Conservation (phyloP, 768 basidiomycete species). For the Mycena vulgaris region DNA sequence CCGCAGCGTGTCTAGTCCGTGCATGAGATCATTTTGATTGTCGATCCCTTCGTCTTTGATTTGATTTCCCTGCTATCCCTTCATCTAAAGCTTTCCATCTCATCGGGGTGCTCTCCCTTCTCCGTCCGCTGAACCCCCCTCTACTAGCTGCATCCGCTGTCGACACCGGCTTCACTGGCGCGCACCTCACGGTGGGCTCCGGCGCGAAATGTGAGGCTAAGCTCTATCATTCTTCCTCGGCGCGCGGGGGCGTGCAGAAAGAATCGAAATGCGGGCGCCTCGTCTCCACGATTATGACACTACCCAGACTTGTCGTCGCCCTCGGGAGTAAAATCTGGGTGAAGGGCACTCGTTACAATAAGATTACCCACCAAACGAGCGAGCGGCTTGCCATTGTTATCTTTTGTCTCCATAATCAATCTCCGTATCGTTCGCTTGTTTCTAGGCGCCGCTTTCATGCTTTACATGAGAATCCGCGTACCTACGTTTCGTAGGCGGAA, state of each 20-base stretch:
- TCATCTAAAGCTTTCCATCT: no score
- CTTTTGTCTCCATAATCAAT: slow-evolving; percentile 4
- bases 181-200: slow-evolving; percentile 1
- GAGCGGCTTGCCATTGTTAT: slow-evolving; percentile 7
- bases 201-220: background rate
- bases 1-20: background rate
- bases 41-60: no score
- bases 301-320: slow-evolving; percentile 2
- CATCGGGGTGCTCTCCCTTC: no score
- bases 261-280: slow-evolving; percentile 3
- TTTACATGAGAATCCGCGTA: background rate
- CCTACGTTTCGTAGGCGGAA: background rate
- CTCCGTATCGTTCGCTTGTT: slow-evolving; percentile 3
- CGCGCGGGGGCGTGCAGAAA: background rate
- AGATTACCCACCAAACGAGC: slow-evolving; percentile 8
- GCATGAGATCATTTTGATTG: no score
- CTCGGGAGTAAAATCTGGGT: slow-evolving; percentile 2
- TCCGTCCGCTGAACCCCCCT: no score
- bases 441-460: slow-evolving; percentile 4
- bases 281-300: slow-evolving; percentile 1
- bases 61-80: no score
- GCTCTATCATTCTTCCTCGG: slow-evolving; percentile 10
- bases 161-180: background rate
- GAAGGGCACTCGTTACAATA: slow-evolving; percentile 3
- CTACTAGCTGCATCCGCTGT: no score